Evolutionary conservation across 2,329 filamentous ascomycete species (phyloP).

Genomic region (Dactylellina cionopaga): DNA sequence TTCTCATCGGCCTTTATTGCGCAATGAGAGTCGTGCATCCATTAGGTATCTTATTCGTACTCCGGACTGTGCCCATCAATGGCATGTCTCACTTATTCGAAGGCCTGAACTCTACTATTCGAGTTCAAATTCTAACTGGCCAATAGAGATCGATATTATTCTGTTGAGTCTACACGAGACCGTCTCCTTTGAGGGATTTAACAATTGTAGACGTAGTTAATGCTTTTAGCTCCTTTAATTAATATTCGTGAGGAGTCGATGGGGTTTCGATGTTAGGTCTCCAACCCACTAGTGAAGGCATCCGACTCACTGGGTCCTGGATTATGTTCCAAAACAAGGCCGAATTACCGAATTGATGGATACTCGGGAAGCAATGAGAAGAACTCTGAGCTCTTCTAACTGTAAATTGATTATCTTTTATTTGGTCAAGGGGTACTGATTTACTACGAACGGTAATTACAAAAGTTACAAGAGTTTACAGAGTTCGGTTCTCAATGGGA

Average conservation of each 20-base stretch:
- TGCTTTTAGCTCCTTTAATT: slow-evolving; percentile 1
- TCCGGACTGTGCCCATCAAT: slow-evolving; percentile 27
- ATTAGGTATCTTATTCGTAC: slow-evolving; percentile 6
- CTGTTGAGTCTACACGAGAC: not conserved
- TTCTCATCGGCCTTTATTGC: slow-evolving; percentile 26
- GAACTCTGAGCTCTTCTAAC: slow-evolving; percentile 27
- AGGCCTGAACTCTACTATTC: slow-evolving; percentile 26
- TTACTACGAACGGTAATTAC: slow-evolving; percentile 20
- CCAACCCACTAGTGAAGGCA: slow-evolving; percentile 18
- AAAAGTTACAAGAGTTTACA: slow-evolving; percentile 8
- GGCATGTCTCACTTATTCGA: slow-evolving; percentile 26
- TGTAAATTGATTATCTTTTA: not conserved
- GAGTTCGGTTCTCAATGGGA: not conserved
- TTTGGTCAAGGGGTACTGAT: not conserved
- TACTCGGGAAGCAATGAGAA: not conserved
- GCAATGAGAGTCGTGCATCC: slow-evolving; percentile 18
- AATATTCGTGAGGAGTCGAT: not conserved
- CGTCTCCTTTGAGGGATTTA: slow-evolving; percentile 46
- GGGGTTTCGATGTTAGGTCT: not conserved
- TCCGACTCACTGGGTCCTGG: slow-evolving; percentile 14
- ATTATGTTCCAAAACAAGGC: slow-evolving; percentile 17
- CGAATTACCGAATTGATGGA: slow-evolving; percentile 20
- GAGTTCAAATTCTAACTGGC: slow-evolving; percentile 23
- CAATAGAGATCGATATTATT: slow-evolving; percentile 18
- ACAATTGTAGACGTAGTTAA: slow-evolving; percentile 6